A percentile compares a stretch with the other conserved stretches of the same genome.
phyloP scores from a whole-genome alignment of 2,329 filamentous ascomycete genomes.

The Zasmidium angulare region DNA sequence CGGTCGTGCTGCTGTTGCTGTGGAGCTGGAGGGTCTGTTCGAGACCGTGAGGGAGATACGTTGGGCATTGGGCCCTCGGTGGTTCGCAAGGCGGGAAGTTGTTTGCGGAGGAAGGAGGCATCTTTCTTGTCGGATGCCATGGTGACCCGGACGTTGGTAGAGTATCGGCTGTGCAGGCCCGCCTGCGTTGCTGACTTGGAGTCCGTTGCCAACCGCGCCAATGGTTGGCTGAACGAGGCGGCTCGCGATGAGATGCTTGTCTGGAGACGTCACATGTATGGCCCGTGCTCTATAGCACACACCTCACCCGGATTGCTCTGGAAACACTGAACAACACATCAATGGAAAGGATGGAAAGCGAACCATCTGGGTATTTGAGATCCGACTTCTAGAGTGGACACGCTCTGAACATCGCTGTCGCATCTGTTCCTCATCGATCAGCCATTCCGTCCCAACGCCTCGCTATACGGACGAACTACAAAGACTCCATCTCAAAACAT shows the following conservation, averaged over 20 bases:
- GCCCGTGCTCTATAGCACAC: too few relatives aligned
- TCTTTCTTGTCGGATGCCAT: neutral
- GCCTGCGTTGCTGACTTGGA: neutral
- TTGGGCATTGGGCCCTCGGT: constrained; percentile 5
- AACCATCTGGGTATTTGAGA: too few relatives aligned
- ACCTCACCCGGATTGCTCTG: too few relatives aligned
- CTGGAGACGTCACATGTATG: neutral
- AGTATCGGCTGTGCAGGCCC: neutral
- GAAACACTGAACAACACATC: too few relatives aligned
- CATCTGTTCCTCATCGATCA: too few relatives aligned
- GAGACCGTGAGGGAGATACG: constrained; percentile 19
- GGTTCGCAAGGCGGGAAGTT: constrained; percentile 21
- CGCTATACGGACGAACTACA: neutral
- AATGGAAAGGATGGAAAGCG: too few relatives aligned
- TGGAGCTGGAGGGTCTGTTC: constrained; percentile 19
- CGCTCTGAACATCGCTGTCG: too few relatives aligned
- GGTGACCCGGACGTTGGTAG: neutral
- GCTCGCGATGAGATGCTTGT: neutral
- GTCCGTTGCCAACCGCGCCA: neutral
- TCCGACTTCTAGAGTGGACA: too few relatives aligned
- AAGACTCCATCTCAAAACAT: constrained; percentile 21
- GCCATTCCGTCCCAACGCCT: neutral
- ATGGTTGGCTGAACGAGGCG: neutral
- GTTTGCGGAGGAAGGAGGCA: constrained; percentile 6
- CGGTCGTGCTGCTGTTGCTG: constrained; percentile 17